Conservation (phyloP, 768 basidiomycete species). For the Amanita pallidorosea region DNA sequence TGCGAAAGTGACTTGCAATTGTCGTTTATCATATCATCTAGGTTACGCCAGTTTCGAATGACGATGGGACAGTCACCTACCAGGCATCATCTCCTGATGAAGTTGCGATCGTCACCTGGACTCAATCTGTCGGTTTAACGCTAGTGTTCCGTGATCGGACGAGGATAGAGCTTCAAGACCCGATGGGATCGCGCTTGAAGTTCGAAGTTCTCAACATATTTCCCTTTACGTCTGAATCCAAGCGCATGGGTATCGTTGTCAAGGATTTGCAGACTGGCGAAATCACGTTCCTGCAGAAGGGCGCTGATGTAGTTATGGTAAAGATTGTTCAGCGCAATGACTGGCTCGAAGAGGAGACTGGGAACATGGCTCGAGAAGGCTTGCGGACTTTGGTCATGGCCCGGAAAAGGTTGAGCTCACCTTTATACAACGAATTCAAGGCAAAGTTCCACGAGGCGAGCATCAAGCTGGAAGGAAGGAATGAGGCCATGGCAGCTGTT, state of each 20-base stretch:
- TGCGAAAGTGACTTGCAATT: not conserved
- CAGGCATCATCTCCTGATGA: conserved; percentile 99
- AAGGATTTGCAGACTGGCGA: conserved; percentile 68
- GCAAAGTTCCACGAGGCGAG: conserved; percentile 66
- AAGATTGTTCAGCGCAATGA: conserved; percentile 93
- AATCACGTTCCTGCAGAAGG: conserved; percentile 89
- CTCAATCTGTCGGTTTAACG: conserved; percentile 86
- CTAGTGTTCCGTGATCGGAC: conserved; percentile 86
- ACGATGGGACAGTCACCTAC: conserved; percentile 91
- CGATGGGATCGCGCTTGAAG: conserved; percentile 46
- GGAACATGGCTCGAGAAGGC: conserved; percentile 97
- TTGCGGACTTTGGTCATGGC: conserved; percentile 90
- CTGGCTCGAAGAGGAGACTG: conserved; percentile 98
- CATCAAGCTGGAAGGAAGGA: conserved; percentile 65
- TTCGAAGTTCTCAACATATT: conserved; percentile 93
- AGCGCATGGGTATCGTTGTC: conserved; percentile 97
- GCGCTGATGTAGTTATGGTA: conserved; percentile 97
- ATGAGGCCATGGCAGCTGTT: conserved; percentile 69
- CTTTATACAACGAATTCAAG: conserved; percentile 69
- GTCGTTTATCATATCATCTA: conserved; percentile 17
- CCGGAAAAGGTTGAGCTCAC: conserved; percentile 60
- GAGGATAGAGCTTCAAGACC: conserved; percentile 74
- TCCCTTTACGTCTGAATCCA: conserved; percentile 97
- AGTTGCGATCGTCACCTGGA: conserved; percentile 97
- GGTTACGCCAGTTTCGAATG: conserved; percentile 94